Evolutionary conservation across 352 stramenopile species (phyloP), one percentile per base, ranked within the genome.

Genomic region (Globisporangium ultimum): DNA sequence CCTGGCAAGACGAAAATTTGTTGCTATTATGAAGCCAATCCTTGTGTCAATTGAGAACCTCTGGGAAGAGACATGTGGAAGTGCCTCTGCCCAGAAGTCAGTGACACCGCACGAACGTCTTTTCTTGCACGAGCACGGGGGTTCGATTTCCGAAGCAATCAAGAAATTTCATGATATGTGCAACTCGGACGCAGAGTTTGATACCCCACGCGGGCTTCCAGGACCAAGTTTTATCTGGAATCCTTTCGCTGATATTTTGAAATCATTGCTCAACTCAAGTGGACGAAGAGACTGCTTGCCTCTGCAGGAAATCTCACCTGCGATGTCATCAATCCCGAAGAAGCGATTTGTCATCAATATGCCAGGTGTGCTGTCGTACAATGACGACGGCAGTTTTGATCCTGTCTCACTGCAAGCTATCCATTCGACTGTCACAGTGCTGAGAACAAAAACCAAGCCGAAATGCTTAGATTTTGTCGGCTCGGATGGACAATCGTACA

Each of bases 11-110:
- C 66, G 81, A 18, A 94, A 93, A 56, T 68, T 89, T 60, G 71
- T 89, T 38, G 87, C 87, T 5, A 91, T 94, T 55, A 89, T 96
- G 81, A 89, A 88, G 40, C 84, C 84, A 24, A 82, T 96, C 17
- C 54, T 93, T 10, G 61, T 89, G 20, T 76, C 74, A 0, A 62
- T 94, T 20, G 79, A 93, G 34, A 67, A 64, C 6, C 38, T 94
- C 1, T 87, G 81, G 72, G 69, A 66, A 3, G 78, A 93, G 55
- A 96, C 84, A 11, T 81, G 75, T 48, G 78, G 72, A n/a, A 55
- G 24, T 42, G 60, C 61, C 10, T 47, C 50, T 13, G 61, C 67
- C 0, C 61, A 74, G 22, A 57, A 63, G 14, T n/a, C 67, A 7
- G 46, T 87, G 17, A 91, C 82, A 18, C 76, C 79, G 0, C 82